Evolutionary conservation across 495 filamentous ascomycete genomes (phyloP), one percentile per base, ranked within the genome.

Genomic region (Tuber borchii): DNA sequence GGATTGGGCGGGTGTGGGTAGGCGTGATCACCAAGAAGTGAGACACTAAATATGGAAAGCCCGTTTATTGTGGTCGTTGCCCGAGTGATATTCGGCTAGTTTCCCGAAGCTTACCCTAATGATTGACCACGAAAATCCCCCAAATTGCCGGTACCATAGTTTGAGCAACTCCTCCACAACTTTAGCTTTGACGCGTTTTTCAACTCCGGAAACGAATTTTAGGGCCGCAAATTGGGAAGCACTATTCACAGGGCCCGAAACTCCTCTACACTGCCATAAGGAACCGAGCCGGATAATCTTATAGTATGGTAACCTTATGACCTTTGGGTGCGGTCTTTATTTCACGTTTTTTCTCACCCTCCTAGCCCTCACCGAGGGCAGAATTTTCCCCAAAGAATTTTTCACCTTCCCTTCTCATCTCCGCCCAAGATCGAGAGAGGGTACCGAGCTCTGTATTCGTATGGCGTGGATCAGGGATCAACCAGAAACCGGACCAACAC

Each of bases 391-490:
- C 45, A 46, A 46, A 46, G 56, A 65, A 65, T 5, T 10, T 31
- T 71, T 72, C 76, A 70, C 71, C 72, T 74, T 78, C 76, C 77
- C 69, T 48, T 73, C 75, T 42, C 56, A 75, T 79, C 72, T 79
- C 78, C 73, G 77, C 43, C 51, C 69, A 48, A 73, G 76, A 72
- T 70, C 34, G 40, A 44, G 43, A 73, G 78, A 45, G 42, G 34
- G 76, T 65, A 65, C 56, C 26, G 74, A 77, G 71, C 44, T 69
- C 34, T 76, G 71, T 37, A 69, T 48, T 69, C 68, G 51, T 74
- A 74, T 69, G 68, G 68, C 42, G 42, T 69, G 71, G 56, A 17
- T 31, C 75, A 78, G 72, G 77, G 75, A 79, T 79, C 69, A 79
- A 73, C 73, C 78, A 72, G 70, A 70, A 76, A 75, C 51, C 70